Evolutionary conservation across 768 basidiomycete species (phyloP).

Genomic region (Dendrothele bispora): DNA sequence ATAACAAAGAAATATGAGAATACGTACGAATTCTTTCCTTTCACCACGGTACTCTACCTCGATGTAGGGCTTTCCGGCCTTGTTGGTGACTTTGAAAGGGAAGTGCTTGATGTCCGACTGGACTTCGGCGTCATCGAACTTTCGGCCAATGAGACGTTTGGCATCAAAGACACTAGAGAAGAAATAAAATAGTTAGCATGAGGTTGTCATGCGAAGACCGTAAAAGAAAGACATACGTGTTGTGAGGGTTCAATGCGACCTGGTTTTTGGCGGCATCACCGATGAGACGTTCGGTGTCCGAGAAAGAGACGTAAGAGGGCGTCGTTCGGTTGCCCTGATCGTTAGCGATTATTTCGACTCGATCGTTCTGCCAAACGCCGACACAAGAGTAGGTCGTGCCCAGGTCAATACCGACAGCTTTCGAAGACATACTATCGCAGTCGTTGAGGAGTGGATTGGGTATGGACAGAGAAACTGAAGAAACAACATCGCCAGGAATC

Average conservation of each 20-base stretch:
- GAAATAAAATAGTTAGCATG: background rate
- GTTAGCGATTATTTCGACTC: constrained; percentile 81
- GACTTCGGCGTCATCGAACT: constrained; percentile 44
- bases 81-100: constrained; percentile 46
- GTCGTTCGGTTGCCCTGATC: constrained; percentile 89
- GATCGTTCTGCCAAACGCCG: constrained; percentile 24
- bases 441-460: no score
- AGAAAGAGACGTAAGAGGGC: constrained; percentile 90
- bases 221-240: constrained; percentile 49
- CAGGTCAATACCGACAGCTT: no score
- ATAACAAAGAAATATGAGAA: background rate
- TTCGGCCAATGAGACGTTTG: constrained; percentile 58
- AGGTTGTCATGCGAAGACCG: background rate
- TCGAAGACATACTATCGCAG: no score
- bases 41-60: constrained; percentile 55
- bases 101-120: constrained; percentile 51
- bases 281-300: constrained; percentile 80
- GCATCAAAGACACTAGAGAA: constrained; percentile 53
- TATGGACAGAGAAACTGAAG: no score
- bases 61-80: constrained; percentile 51
- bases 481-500: no score
- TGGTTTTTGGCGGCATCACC: constrained; percentile 80
- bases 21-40: constrained; percentile 52
- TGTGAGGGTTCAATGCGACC: constrained; percentile 70
- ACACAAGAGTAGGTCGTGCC: constrained; percentile 4